Evolutionary conservation across 2,329 filamentous ascomycete genomes (phyloP).

Genomic region (Exophiala spinifera): DNA sequence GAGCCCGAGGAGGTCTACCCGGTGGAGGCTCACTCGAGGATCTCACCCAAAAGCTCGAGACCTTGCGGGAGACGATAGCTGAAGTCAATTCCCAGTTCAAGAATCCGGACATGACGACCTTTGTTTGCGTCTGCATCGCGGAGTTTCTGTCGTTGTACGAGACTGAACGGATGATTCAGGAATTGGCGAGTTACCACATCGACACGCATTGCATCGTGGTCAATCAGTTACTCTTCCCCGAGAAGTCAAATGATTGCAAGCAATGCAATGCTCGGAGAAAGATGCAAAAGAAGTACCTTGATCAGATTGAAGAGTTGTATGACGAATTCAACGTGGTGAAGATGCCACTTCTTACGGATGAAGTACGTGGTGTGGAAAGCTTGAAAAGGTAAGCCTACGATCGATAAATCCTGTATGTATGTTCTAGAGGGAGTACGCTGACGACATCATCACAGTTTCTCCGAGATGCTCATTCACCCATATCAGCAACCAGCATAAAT

Average conservation of each 20-base stretch:
- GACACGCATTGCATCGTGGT: constrained; percentile 97
- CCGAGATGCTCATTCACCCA: constrained; percentile 50
- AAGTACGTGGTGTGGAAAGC: constrained; percentile 92
- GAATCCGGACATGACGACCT: constrained; percentile 90
- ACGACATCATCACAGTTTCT: constrained; percentile 40
- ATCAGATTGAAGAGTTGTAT: constrained; percentile 97
- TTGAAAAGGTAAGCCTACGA: constrained; percentile 66
- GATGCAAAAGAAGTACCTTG: constrained; percentile 99
- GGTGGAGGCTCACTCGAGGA: constrained; percentile 92
- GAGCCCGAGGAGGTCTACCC: constrained; percentile 70
- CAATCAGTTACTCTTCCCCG: constrained; percentile 94
- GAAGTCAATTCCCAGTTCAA: constrained; percentile 99
- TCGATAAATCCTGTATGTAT: background rate
- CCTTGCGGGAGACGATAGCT: constrained; percentile 83
- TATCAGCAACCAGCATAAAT: constrained; percentile 44
- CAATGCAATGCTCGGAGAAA: constrained; percentile 92
- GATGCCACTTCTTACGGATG: constrained; percentile 94
- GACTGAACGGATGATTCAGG: constrained; percentile 99
- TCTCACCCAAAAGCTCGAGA: constrained; percentile 91
- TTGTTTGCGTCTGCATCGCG: constrained; percentile 96
- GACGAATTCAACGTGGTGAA: constrained; percentile 99
- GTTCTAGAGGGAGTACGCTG: constrained; percentile 12
- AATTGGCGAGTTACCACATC: constrained; percentile 87
- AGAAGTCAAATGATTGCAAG: constrained; percentile 78
- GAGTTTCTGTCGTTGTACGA: constrained; percentile 97